phyloP scores from a whole-genome alignment of 1,139 yeast species.

The Blastobotrys ciferrii region DNA sequence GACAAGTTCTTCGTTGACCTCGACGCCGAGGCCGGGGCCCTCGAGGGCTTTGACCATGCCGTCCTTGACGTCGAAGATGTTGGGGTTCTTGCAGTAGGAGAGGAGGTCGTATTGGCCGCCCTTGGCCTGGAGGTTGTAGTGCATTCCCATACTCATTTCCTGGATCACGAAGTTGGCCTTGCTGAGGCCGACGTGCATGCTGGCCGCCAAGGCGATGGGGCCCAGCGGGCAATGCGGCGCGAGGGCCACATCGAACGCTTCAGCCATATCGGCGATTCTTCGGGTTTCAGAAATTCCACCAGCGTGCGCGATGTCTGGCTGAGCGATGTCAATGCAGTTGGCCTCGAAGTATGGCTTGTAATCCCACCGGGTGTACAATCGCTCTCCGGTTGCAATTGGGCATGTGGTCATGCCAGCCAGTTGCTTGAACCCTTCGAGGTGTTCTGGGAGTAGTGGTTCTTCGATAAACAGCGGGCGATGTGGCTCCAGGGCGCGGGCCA shows the following conservation, averaged over 20 bases:
- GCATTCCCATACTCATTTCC: conserved; percentile 33
- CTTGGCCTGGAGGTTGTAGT: conserved; percentile 27
- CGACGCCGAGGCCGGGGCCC: conserved; percentile 34
- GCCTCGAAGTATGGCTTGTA: conserved; percentile 32
- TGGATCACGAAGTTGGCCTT: conserved; percentile 32
- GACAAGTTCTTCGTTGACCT: conserved; percentile 30
- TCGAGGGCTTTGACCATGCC: conserved; percentile 29
- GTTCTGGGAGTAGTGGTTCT: conserved; percentile 35
- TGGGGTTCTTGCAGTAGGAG: conserved; percentile 29
- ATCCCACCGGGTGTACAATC: conserved; percentile 33
- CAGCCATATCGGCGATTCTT: conserved; percentile 34
- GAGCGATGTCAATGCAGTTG: conserved; percentile 34
- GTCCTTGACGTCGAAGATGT: conserved; percentile 28
- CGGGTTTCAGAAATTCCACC: conserved; percentile 36
- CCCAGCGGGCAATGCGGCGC: conserved; percentile 39
- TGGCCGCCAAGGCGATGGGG: conserved; percentile 36
- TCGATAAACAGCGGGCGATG: conserved; percentile 34
- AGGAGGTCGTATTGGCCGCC: conserved; percentile 28
- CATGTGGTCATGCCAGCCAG: conserved; percentile 31
- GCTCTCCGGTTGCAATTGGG: conserved; percentile 36
- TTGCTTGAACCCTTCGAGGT: conserved; percentile 32
- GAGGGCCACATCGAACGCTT: conserved; percentile 34
- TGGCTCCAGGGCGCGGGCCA: conserved; percentile 32
- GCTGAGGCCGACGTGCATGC: conserved; percentile 31
- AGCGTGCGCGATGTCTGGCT: conserved; percentile 35